Evolutionary conservation across 352 stramenopile species (phyloP).

Genomic region (Blastocystis sp.): DNA sequence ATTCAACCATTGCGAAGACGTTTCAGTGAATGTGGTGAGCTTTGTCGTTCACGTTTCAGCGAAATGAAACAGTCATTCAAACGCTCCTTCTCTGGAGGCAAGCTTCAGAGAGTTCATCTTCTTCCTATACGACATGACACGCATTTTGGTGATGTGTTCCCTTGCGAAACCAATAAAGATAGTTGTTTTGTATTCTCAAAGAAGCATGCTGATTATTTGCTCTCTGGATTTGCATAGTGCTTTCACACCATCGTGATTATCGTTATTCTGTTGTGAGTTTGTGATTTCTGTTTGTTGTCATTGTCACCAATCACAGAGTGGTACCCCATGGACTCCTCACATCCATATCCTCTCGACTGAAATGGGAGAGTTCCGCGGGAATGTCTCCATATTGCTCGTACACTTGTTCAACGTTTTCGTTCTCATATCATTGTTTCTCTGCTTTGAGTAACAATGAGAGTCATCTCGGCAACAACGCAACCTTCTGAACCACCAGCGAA

Average conservation of each 20-base stretch:
- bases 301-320: no score
- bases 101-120: not conserved
- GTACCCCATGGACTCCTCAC: no score
- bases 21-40: not conserved
- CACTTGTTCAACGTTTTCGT: no score
- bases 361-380: no score
- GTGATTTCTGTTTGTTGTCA: no score
- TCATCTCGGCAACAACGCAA: not conserved
- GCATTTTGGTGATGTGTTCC: not conserved
- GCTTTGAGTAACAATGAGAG: not conserved
- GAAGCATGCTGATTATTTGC: not conserved
- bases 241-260: no score
- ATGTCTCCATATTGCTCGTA: no score
- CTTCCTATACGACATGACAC: not conserved
- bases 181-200: constrained; percentile 15
- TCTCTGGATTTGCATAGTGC: not conserved
- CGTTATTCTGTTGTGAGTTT: no score
- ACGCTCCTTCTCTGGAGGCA: not conserved
- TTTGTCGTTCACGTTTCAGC: not conserved
- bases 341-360: no score
- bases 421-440: not conserved
- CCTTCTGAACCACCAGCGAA: not conserved
- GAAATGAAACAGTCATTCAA: not conserved
- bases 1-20: not conserved
- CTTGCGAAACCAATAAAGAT: not conserved